phyloP scores from a whole-genome alignment of 2,329 filamentous ascomycete genomes.

The Hypoxylon sp. region DNA sequence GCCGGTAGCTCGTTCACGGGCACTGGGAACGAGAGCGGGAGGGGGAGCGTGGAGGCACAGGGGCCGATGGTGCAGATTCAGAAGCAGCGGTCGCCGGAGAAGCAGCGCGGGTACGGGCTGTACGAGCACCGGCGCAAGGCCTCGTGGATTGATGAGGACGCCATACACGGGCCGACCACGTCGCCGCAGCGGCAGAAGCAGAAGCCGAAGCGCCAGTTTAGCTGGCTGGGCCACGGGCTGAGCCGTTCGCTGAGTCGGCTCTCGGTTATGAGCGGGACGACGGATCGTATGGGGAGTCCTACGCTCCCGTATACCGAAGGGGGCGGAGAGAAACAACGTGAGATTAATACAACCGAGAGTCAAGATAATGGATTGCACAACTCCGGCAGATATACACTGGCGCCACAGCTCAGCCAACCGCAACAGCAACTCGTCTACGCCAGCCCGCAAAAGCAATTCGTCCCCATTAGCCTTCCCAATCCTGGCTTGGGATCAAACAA shows the following conservation, averaged over 20 bases:
- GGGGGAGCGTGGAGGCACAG: slow-evolving; percentile 26
- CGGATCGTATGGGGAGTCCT: slow-evolving; percentile 43
- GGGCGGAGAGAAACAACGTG: slow-evolving; percentile 4
- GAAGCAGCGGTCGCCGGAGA: slow-evolving; percentile 41
- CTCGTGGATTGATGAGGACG: slow-evolving; percentile 65
- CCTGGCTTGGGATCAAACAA: slow-evolving; percentile 10
- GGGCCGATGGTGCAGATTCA: slow-evolving; percentile 14
- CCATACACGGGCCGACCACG: slow-evolving; percentile 60
- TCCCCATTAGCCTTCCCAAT: slow-evolving; percentile 10
- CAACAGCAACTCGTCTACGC: slow-evolving; percentile 26
- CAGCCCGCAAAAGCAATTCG: slow-evolving; percentile 33
- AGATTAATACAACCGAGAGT: slow-evolving; percentile 6
- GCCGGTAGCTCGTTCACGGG: slow-evolving; percentile 34
- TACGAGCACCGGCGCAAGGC: slow-evolving; percentile 47
- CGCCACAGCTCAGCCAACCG: slow-evolving; percentile 16
- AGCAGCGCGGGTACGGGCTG: slow-evolving; percentile 45
- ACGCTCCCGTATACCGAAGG: slow-evolving; percentile 47
- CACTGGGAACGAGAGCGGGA: slow-evolving; percentile 18
- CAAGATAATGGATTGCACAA: slow-evolving; percentile 5
- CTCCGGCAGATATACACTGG: slow-evolving; percentile 11
- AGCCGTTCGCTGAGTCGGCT: slow-evolving; percentile 45
- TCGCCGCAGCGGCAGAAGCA: slow-evolving; percentile 41
- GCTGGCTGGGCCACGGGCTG: slow-evolving; percentile 42
- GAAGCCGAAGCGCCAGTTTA: slow-evolving; percentile 36
- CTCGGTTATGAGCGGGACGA: slow-evolving; percentile 39